Percentiles rank a stretch among this genome's conserved stretches.
Conservation (phyloP, 169 alveolate genomes). For the Eimeria maxima region DNA sequence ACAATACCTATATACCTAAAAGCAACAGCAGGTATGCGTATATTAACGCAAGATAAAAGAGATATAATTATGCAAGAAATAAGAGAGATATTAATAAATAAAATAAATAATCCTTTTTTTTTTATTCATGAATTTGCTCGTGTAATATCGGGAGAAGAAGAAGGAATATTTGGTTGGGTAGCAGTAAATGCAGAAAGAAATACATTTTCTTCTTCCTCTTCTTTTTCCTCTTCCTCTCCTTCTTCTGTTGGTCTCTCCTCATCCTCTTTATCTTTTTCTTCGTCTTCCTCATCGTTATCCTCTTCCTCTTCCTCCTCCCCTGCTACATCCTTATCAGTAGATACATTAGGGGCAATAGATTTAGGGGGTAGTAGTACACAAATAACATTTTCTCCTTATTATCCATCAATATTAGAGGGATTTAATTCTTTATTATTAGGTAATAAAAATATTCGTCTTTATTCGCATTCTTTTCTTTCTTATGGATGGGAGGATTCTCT, state of each 20-base stretch:
- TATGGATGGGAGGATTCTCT: slow-evolving; percentile 80
- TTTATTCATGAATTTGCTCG: slow-evolving; percentile 68
- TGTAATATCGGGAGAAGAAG: slow-evolving; percentile 86
- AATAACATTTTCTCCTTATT: slow-evolving; percentile 79
- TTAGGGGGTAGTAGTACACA: slow-evolving; percentile 85
- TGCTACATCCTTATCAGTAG: too few relatives aligned
- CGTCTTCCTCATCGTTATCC: too few relatives aligned
- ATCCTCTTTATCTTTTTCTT: too few relatives aligned
- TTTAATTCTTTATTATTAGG: slow-evolving; percentile 52
- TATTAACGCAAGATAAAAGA: slow-evolving; percentile 10
- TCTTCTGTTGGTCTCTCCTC: too few relatives aligned
- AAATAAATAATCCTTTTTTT: slow-evolving; percentile 15
- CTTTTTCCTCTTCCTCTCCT: too few relatives aligned
- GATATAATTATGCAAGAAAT: slow-evolving; percentile 35
- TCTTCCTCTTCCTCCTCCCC: too few relatives aligned
- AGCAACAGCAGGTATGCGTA: slow-evolving; percentile 81
- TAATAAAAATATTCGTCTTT: slow-evolving; percentile 39
- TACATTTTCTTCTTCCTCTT: slow-evolving; percentile 68
- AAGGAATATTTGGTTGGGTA: slow-evolving; percentile 86
- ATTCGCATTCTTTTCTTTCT: slow-evolving; percentile 77
- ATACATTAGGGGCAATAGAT: slow-evolving; percentile 85
- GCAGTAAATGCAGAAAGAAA: slow-evolving; percentile 79
- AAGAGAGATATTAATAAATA: background rate
- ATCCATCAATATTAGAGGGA: slow-evolving; percentile 74
- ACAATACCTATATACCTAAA: slow-evolving; percentile 59